Evolutionary conservation across 176 grass and related monocot genomes (phyloP).

Genomic region (barley (Hordeum vulgare)): DNA sequence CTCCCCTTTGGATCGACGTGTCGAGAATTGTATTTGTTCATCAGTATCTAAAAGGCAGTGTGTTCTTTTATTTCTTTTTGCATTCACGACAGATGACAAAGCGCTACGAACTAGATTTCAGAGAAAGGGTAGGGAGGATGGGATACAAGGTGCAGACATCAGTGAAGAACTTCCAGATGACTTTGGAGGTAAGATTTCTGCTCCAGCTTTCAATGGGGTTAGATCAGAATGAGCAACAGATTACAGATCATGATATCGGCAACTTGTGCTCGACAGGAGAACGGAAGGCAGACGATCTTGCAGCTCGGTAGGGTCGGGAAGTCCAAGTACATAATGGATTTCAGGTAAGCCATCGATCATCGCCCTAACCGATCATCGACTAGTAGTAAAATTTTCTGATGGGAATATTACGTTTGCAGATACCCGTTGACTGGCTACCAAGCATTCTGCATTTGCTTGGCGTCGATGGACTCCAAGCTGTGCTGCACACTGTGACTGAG

Average conservation of each 20-base stretch:
- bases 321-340: constrained; percentile 87
- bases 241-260: background rate
- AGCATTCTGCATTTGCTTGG: constrained; percentile 90
- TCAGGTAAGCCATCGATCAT: constrained; percentile 40
- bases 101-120: constrained; percentile 85
- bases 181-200: constrained; percentile 39
- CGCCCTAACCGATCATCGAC: background rate
- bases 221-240: background rate
- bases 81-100: constrained; percentile 45
- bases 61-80: background rate
- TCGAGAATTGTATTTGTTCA: background rate
- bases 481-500: constrained; percentile 61
- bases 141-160: constrained; percentile 78
- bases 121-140: constrained; percentile 80
- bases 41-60: background rate
- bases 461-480: constrained; percentile 84
- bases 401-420: constrained; percentile 14
- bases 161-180: constrained; percentile 97
- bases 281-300: constrained; percentile 71
- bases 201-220: background rate
- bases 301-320: constrained; percentile 76
- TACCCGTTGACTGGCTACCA: constrained; percentile 90
- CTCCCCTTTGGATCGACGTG: background rate
- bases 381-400: background rate
- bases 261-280: constrained; percentile 35